Evolutionary conservation across 495 filamentous ascomycete genomes (phyloP), one percentile per base, ranked within the genome.

Genomic region (Penicillium antarcticum): DNA sequence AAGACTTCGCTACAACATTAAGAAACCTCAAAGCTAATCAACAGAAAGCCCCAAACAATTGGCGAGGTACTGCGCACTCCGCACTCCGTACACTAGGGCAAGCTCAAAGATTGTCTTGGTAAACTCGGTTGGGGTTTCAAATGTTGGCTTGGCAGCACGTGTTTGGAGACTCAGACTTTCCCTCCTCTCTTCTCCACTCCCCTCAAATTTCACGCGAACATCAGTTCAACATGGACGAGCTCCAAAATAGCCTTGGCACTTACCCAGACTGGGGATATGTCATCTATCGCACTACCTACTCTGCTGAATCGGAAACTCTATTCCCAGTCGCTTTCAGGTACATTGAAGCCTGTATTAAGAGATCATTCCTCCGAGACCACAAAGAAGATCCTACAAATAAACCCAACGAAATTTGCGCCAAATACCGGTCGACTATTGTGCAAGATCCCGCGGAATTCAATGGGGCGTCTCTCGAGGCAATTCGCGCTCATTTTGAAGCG

Each of bases 401-500:
- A 6, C 6, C 6, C 21, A 8, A 17, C 40, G 38, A 51, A 19
- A 32, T 23, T n/a, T 56, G 42, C 19, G 31, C 53, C 16, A 46
- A 52, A 43, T 37, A 56, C 19, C 41, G 33, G n/a, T 42, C 42
- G 19, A 52, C 42, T 11, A 39, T 55, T 19, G 19, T 55, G 4
- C 35, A 56, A 56, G 48, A 52, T 33, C 26, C 48, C 6, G 14
- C 48, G 16, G 24, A 45, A 45, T 50, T 60, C 13, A 31, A 44
- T 0, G 26, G 53, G 14, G 49, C 45, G 4, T 56, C 52, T 26
- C 36, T 60, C n/a, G 52, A 53, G 3, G 37, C 19, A 42, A 32
- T 56, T 42, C 53, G 52, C 34, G 29, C 38, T 47, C 57, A 52
- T 48, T 60, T 60, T 29, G 48, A 56, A 34, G 34, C 39, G 0